Evolutionary conservation across 139 green algal genomes (phyloP).

Genomic region (Parachlorella kessleri): DNA sequence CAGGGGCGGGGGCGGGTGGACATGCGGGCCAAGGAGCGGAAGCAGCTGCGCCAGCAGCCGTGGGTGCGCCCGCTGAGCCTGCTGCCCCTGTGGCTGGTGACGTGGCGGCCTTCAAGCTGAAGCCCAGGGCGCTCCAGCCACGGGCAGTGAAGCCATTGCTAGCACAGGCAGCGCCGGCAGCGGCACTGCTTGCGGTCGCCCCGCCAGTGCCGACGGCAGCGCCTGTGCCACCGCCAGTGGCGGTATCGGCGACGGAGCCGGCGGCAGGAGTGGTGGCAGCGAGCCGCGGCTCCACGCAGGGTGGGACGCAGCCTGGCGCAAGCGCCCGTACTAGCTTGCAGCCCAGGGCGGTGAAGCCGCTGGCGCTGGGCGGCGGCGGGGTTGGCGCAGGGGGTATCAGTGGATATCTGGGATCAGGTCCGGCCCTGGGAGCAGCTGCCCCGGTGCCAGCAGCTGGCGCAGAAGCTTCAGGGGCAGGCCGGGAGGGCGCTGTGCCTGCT

Average conservation of each 20-base stretch:
- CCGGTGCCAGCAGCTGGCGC: constrained; percentile 6
- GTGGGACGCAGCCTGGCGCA: neutral
- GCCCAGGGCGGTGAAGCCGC: constrained; percentile 5
- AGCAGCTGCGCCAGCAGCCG: constrained; percentile 17
- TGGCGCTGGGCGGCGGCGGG: neutral
- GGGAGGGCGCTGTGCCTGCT: neutral
- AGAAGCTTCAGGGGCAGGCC: constrained; percentile 1
- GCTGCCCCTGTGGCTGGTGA: neutral
- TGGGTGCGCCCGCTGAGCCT: neutral
- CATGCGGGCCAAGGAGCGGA: too few species aligned
- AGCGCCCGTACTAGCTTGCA: neutral
- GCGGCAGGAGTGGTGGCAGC: neutral
- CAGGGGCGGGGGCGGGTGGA: too few species aligned
- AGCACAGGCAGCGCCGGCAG: too few species aligned
- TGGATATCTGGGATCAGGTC: too few species aligned
- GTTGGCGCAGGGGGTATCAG: neutral
- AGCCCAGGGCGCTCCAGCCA: neutral
- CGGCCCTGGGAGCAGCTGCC: neutral
- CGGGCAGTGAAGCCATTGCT: neutral
- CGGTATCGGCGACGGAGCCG: neutral
- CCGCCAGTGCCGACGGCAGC: neutral
- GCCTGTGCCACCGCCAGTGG: neutral
- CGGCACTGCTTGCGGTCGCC: neutral
- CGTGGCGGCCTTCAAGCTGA: neutral
- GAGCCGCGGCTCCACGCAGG: neutral